Evolutionary conservation across 306 rosid genomes (phyloP), one percentile per base, ranked within the genome.

Genomic region (Prunus dulcis): DNA sequence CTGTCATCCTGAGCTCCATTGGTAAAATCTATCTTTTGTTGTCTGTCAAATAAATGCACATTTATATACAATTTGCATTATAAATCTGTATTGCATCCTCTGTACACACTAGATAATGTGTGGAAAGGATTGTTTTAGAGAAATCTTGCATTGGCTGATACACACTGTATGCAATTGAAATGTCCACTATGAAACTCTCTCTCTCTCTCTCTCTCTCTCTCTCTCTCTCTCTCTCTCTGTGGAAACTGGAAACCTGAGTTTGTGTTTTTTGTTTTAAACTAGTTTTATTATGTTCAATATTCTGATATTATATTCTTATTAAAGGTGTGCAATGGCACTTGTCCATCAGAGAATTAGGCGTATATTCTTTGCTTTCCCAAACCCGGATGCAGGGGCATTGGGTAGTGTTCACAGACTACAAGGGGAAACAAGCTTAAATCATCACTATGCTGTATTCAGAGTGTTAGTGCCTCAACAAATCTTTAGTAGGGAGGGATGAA

Each of bases 241-340:
- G 23, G 13, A 38, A 65, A 38, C 69, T 43, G 9, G 43, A 6
- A 38, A 38, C 43, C 43, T 38, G 43, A 38, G 2, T 38, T 38
- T 38, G 43, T 7, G 43, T 6, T 1, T 7, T 38, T 1, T 1
- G 4, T 47, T 46, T 66, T 17, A 47, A 28, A 52, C 8, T 65
- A 38, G 43, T 22, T 38, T 2, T 4, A 25, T 17, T 17, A 12
- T 58, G 17, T n/a, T n/a, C 0, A n/a, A 12, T 67, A 66, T 66
- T 74, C 74, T 83, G 58, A 78, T 45, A 68, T 62, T 57, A 51
- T 63, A 27, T 67, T 41, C 67, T 75, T 22, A 30, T 18, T 73
- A 30, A 62, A 95, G 97, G 97, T 95, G 99, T 88, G 97, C 97
- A 55, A 95, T 92, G 99, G 97, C 97, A 56, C 96, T 95, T 3